Conservation (phyloP, 306 rosid genomes). For the Astragalus membranaceus region DNA sequence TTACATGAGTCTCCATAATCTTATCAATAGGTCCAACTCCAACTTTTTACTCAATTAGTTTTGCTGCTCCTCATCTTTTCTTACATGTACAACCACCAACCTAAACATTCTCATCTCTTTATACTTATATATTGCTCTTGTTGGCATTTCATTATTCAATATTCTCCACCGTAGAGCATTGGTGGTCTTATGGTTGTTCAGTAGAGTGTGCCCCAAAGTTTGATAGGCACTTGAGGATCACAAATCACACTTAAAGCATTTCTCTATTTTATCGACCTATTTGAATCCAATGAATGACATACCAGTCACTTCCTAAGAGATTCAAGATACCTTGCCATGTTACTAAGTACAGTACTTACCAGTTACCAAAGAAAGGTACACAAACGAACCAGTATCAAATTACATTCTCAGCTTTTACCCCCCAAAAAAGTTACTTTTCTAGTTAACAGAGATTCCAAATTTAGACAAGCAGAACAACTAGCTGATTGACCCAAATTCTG, state of each 20-base stretch:
- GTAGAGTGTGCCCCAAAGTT: background rate
- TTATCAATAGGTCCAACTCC: background rate
- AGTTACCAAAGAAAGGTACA: background rate
- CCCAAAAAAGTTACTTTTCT: background rate
- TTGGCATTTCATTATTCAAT: background rate
- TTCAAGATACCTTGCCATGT: background rate
- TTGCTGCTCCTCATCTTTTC: background rate
- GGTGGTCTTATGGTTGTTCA: background rate
- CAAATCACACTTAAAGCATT: background rate
- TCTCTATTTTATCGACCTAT: background rate
- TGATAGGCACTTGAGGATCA: background rate
- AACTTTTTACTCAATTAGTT: background rate
- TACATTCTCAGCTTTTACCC: background rate
- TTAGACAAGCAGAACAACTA: background rate
- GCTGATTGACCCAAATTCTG: too few species aligned
- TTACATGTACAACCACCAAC: background rate
- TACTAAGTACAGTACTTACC: too few species aligned
- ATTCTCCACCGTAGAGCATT: background rate
- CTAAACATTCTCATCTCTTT: background rate
- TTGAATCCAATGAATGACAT: background rate
- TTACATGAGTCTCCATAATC: slow-evolving; percentile 2
- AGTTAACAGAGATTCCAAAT: background rate
- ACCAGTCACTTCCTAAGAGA: background rate
- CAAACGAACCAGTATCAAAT: background rate
- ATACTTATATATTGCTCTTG: background rate